Evolutionary conservation across 2,329 filamentous ascomycete species (phyloP).

Genomic region (Neopestalotiopsis rosae): DNA sequence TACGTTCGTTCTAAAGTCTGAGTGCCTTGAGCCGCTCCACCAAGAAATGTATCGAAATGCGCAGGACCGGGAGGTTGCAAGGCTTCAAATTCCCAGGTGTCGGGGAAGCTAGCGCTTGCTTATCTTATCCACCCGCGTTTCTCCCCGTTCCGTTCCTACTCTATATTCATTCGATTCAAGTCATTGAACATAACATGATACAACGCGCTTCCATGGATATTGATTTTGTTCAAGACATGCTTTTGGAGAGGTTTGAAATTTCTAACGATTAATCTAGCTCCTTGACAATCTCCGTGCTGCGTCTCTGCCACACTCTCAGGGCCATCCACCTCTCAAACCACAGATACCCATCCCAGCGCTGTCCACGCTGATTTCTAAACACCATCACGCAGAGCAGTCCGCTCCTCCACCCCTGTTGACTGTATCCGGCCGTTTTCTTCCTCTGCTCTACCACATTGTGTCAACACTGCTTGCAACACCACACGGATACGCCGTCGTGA

Average conservation of each 20-base stretch:
- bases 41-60: slow-evolving; percentile 10
- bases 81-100: slow-evolving; percentile 9
- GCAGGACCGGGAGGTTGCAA: slow-evolving; percentile 5
- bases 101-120: slow-evolving; percentile 17
- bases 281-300: not conserved
- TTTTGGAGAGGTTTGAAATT: not conserved
- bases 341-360: slow-evolving; percentile 48
- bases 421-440: slow-evolving; percentile 57
- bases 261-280: slow-evolving; percentile 1
- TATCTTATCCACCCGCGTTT: slow-evolving; percentile 34
- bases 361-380: slow-evolving; percentile 49
- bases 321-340: slow-evolving; percentile 21
- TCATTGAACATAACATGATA: not conserved
- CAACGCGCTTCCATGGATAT: not conserved
- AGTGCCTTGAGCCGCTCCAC: not conserved
- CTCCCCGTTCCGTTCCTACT: not conserved
- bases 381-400: slow-evolving; percentile 54
- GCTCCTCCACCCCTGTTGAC: slow-evolving; percentile 47
- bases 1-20: slow-evolving; percentile 35
- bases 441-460: slow-evolving; percentile 61
- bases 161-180: not conserved
- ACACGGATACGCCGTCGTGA: slow-evolving; percentile 51
- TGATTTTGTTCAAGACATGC: not conserved
- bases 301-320: slow-evolving; percentile 6
- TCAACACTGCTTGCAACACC: slow-evolving; percentile 56